Conservation (phyloP, 2,329 filamentous ascomycete species). For the Fusarium staphyleae region DNA sequence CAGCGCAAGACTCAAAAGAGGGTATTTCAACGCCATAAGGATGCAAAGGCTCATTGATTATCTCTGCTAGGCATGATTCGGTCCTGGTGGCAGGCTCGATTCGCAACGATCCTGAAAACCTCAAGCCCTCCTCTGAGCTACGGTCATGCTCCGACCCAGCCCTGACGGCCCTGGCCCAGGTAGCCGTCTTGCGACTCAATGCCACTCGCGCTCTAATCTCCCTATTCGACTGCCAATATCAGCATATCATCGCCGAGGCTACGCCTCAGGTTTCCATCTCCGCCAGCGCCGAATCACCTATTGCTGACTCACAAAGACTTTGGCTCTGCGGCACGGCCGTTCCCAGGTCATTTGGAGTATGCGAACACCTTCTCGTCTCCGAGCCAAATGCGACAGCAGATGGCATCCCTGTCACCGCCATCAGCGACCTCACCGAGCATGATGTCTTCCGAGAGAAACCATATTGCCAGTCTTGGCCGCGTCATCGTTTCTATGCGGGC, state of each 20-base stretch:
- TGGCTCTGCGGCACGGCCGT: conserved; percentile 45
- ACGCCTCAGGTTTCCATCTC: conserved; percentile 51
- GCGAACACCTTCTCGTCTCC: conserved; percentile 39
- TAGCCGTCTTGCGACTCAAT: conserved; percentile 54
- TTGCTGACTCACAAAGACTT: conserved; percentile 23
- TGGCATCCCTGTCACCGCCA: conserved; percentile 44
- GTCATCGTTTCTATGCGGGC: conserved; percentile 49
- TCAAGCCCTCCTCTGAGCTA: conserved; percentile 37
- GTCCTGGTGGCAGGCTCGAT: conserved; percentile 23
- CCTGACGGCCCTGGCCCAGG: conserved; percentile 59
- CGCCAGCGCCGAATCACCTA: conserved; percentile 32
- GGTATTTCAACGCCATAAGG: no score
- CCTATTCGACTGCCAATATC: conserved; percentile 56
- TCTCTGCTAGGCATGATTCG: conserved; percentile 24
- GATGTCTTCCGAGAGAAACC: conserved; percentile 37
- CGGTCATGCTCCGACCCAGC: conserved; percentile 46
- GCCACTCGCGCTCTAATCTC: conserved; percentile 55
- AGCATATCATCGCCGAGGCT: conserved; percentile 61
- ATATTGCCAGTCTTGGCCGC: conserved; percentile 32
- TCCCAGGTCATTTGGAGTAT: conserved; percentile 40
- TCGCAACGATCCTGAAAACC: conserved; percentile 35
- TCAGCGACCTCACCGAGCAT: conserved; percentile 46
- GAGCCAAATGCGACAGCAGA: neutral
- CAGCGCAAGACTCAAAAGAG: neutral
- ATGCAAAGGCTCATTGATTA: no score